These are phyloP conservation scores for Coprinopsis strossmayeri DNA, from an alignment of 768 basidiomycete genomes.

Conservation along the genomic window DNA sequence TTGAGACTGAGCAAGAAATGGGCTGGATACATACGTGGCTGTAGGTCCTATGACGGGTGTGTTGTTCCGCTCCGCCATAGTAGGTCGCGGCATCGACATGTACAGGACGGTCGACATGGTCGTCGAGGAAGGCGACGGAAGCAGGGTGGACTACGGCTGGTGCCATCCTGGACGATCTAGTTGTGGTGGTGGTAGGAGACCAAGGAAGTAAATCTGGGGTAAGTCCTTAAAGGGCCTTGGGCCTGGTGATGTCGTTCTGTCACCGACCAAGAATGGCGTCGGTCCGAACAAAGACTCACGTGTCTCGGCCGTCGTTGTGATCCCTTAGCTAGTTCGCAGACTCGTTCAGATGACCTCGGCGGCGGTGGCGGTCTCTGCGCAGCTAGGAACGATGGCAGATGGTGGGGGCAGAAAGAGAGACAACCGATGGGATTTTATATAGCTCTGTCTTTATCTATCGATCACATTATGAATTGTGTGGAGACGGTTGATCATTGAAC, in stretches of 20 bases:
- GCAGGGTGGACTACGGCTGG: slow-evolving; percentile 60
- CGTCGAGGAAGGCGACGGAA: slow-evolving; percentile 61
- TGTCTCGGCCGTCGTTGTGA: neutral
- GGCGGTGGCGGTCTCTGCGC: too few species aligned
- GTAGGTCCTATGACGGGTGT: slow-evolving; percentile 81
- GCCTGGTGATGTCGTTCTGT: slow-evolving; percentile 2
- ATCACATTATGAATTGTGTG: too few species aligned
- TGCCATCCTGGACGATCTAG: slow-evolving; percentile 38
- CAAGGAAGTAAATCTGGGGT: slow-evolving; percentile 8
- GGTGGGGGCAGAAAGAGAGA: too few species aligned
- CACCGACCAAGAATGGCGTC: neutral
- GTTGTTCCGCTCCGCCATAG: slow-evolving; percentile 76
- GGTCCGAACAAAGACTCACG: slow-evolving; percentile 6
- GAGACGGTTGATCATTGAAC: too few species aligned
- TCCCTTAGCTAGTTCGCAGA: too few species aligned
- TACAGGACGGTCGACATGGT: slow-evolving; percentile 38
- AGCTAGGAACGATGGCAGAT: too few species aligned
- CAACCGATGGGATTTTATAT: too few species aligned
- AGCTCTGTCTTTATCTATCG: too few species aligned
- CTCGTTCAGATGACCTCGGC: too few species aligned
- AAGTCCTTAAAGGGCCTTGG: slow-evolving; percentile 8
- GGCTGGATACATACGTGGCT: slow-evolving; percentile 56
- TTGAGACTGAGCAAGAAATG: slow-evolving; percentile 4
- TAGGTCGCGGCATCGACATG: slow-evolving; percentile 73
- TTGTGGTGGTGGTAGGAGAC: slow-evolving; percentile 2